Conservation (phyloP, 352 stramenopile species). For the Globisporangium paddicum region DNA sequence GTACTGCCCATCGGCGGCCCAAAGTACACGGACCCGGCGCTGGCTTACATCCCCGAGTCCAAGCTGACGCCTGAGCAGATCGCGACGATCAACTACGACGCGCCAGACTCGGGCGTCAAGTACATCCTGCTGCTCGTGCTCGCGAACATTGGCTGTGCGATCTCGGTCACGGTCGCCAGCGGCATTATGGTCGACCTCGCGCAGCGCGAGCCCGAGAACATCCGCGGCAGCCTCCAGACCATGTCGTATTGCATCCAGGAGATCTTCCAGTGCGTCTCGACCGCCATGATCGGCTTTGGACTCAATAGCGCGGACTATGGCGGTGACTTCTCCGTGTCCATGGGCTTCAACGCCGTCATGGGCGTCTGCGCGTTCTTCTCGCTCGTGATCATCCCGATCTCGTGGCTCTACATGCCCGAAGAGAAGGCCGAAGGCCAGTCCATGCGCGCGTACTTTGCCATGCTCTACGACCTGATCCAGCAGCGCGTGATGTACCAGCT, state of each 20-base stretch:
- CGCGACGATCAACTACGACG: slow-evolving; percentile 39
- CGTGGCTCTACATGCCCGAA: slow-evolving; percentile 54
- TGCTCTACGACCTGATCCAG: slow-evolving; percentile 55
- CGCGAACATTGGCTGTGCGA: slow-evolving; percentile 51
- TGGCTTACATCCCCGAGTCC: slow-evolving; percentile 22
- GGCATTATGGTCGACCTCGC: slow-evolving; percentile 57
- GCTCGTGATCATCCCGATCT: slow-evolving; percentile 27
- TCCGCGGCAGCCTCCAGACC: slow-evolving; percentile 50
- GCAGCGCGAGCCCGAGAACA: slow-evolving; percentile 43
- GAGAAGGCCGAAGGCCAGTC: slow-evolving; percentile 21
- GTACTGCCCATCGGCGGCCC: slow-evolving; percentile 32
- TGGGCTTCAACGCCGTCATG: slow-evolving; percentile 55
- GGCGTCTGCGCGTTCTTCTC: slow-evolving; percentile 29
- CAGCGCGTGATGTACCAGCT: slow-evolving; percentile 49
- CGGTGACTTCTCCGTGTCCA: slow-evolving; percentile 38
- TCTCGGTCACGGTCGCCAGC: slow-evolving; percentile 40
- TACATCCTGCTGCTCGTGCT: slow-evolving; percentile 57
- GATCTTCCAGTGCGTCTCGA: slow-evolving; percentile 33
- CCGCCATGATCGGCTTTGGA: slow-evolving; percentile 46
- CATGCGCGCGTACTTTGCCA: slow-evolving; percentile 1
- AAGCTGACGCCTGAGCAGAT: slow-evolving; percentile 38
- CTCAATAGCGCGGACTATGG: slow-evolving; percentile 57
- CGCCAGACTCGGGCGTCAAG: slow-evolving; percentile 35
- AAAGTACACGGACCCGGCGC: slow-evolving; percentile 46
- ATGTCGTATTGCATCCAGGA: slow-evolving; percentile 40